A percentile compares a stretch with the other conserved stretches of the same genome.
Evolutionary conservation across 441 rosid species (phyloP).

Genomic region (Lagerstroemia fauriei): DNA sequence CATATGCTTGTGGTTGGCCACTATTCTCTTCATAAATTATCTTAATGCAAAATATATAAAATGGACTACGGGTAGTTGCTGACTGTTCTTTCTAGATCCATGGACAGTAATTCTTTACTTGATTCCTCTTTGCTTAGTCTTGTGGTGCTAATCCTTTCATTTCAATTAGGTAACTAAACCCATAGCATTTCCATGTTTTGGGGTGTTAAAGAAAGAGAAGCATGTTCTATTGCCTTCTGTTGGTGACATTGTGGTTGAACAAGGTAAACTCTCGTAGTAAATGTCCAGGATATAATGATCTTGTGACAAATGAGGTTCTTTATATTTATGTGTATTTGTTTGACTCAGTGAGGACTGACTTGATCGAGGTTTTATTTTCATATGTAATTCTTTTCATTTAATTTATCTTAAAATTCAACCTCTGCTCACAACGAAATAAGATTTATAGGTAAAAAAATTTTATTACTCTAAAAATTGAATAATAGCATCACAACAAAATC

Average conservation of each 20-base stretch:
- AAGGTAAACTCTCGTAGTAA: slow-evolving; percentile 42
- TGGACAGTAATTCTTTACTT: not conserved
- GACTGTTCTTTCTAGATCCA: not conserved
- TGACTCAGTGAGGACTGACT: not conserved
- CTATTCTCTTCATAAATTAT: not conserved
- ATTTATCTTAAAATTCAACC: not conserved
- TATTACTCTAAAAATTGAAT: not conserved
- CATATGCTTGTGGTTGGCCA: not conserved
- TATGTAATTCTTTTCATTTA: not conserved
- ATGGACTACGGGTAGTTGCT: not conserved
- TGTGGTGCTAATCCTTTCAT: slow-evolving; percentile 7
- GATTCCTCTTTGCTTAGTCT: not conserved
- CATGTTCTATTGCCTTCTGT: slow-evolving; percentile 65
- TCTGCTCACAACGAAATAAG: not conserved
- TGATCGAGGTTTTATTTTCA: not conserved
- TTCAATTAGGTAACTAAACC: slow-evolving; percentile 56
- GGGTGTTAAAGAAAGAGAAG: slow-evolving; percentile 67
- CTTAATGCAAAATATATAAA: not conserved
- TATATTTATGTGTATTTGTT: not conserved
- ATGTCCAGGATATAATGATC: not conserved
- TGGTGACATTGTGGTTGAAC: slow-evolving; percentile 63
- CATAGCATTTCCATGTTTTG: slow-evolving; percentile 66
- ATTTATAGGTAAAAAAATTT: not conserved
- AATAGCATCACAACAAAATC: not conserved
- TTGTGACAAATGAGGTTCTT: not conserved